phyloP scores from a whole-genome alignment of 2,329 filamentous ascomycete genomes.

The Ophiobolus disseminans region DNA sequence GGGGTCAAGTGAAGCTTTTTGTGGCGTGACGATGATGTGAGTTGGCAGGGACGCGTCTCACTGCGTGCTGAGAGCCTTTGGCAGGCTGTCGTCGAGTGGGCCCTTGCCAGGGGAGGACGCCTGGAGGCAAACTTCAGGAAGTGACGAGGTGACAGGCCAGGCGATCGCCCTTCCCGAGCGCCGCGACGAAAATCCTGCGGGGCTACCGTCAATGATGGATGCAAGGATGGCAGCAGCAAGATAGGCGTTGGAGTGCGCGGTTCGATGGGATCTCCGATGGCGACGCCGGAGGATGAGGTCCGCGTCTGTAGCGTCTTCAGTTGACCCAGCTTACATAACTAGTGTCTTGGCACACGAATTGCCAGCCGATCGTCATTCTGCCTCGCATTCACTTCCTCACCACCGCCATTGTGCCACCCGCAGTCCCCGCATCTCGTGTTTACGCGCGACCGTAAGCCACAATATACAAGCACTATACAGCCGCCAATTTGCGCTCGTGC shows the following conservation, averaged over 20 bases:
- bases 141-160: too few relatives aligned
- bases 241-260: background rate
- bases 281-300: constrained; percentile 1
- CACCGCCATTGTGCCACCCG: constrained; percentile 3
- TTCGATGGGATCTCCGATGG: background rate
- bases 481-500: background rate
- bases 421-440: constrained; percentile 7
- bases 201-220: background rate
- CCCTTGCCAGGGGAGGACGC: too few relatives aligned
- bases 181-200: constrained; percentile 2
- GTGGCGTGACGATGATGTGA: background rate
- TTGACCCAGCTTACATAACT: constrained; percentile 1
- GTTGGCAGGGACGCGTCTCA: background rate
- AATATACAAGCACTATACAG: constrained; percentile 17
- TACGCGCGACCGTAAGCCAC: constrained; percentile 18
- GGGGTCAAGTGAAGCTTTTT: background rate
- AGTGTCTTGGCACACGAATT: background rate
- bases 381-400: constrained; percentile 1
- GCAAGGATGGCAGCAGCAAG: constrained; percentile 2
- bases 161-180: background rate
- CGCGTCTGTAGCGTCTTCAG: background rate
- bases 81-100: background rate
- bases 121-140: too few relatives aligned
- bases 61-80: background rate
- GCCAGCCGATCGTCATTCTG: constrained; percentile 3